Base-by-base conservation (phyloP, 2,329 filamentous ascomycete species). In the Aspergillus puulaauensis region DNA sequence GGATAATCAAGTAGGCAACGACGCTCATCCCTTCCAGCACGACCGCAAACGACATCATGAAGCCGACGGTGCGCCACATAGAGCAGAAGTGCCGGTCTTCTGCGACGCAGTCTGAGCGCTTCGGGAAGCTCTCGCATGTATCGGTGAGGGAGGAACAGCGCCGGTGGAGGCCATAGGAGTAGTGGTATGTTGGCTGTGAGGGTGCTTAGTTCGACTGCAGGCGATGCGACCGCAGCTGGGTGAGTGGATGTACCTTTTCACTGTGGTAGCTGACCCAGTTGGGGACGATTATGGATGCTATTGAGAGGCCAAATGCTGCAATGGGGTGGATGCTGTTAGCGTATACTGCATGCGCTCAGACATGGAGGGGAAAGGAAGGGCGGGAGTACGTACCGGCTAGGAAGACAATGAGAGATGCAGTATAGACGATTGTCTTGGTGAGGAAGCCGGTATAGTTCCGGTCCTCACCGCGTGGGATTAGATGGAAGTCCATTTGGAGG, bases 1-100 rank as follows among this genome's bases (percentile, higher is more conserved):
- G 78, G 47, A 96, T 86, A 50, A 96, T 85, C 31, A 88, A 69
- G 74, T 93, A 96, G 17, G 87, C 85, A 27, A 96, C 87, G n/a
- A 96, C 76, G 6, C 87, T 87, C 55, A 89, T 91, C 41, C 95
- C 83, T 74, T 96, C 88, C 40, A 95, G 73, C n/a, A 96, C 86
- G 39, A 91, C 85, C 7, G 90, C 84, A 66, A 97, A 90, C 52
- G 88, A 90, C 79, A 96, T 91, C 63, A 96, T 77, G 76, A 97
- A 98, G 23, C 90, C 92, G 37, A 91, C 87, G 24, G 87, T 91
- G 58, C 90, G 85, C 93, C 93, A 99, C 83, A 96, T 89, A 67
- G 87, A 89, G 80, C 95, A 98, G 77, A 98, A 97, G 68, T 87
- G 86, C 52, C 86, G 82, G 65, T 88, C 84, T 52, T 85, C 83